A percentile compares a stretch with the other conserved stretches of the same genome.
phyloP scores from a whole-genome alignment of 306 rosid genomes.

The Cicer bijugum region DNA sequence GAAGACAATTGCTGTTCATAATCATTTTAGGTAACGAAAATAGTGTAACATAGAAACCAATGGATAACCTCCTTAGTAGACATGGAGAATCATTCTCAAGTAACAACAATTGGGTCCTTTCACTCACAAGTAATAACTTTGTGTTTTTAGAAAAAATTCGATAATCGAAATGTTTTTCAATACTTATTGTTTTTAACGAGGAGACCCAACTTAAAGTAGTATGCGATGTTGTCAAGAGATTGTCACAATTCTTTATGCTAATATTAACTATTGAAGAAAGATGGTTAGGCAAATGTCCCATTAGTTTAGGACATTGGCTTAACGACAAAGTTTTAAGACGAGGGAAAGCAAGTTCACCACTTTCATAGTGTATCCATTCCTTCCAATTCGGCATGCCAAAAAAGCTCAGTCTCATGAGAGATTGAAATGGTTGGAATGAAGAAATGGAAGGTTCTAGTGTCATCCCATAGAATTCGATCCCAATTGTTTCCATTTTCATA shows the following conservation, averaged over 20 bases:
- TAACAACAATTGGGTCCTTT: too few species aligned
- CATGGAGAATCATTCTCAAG: too few species aligned
- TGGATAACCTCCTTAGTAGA: too few species aligned
- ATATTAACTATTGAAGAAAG: neutral
- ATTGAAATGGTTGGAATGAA: constrained; percentile 16
- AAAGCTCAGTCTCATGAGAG: neutral
- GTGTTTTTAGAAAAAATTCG: too few species aligned
- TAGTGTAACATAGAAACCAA: neutral
- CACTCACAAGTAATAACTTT: too few species aligned
- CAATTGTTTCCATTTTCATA: neutral
- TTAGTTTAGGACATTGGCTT: too few species aligned
- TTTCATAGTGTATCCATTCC: too few species aligned
- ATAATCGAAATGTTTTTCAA: fast-evolving
- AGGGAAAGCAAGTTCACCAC: too few species aligned
- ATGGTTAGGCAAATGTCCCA: neutral
- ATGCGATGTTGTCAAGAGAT: neutral
- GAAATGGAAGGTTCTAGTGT: neutral
- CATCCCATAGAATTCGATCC: neutral
- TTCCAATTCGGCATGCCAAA: too few species aligned
- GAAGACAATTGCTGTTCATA: neutral
- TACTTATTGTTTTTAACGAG: neutral
- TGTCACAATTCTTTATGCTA: neutral
- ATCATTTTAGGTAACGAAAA: neutral
- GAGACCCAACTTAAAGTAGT: neutral
- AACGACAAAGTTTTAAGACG: too few species aligned